These are phyloP conservation scores for Dipteronia sinensis DNA, from an alignment of 345 rosid species.

Conservation along the genomic window DNA sequence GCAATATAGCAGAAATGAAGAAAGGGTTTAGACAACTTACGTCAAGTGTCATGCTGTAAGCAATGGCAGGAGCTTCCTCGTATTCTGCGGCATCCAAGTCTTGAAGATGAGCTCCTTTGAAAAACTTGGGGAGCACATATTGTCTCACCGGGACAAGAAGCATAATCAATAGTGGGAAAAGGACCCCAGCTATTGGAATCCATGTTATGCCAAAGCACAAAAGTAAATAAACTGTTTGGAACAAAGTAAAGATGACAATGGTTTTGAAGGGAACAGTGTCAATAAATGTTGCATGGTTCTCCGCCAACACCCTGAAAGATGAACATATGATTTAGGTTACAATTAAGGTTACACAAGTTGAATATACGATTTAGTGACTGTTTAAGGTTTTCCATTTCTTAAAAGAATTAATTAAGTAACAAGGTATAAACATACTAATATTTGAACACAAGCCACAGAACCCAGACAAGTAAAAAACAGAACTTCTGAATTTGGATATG, in stretches of 20 bases:
- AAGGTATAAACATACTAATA: neutral
- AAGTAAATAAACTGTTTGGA: slow-evolving; percentile 67
- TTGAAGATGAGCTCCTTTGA: slow-evolving; percentile 70
- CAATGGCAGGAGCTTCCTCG: slow-evolving; percentile 69
- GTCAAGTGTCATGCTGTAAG: slow-evolving; percentile 54
- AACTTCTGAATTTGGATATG: neutral
- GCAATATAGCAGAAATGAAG: slow-evolving; percentile 7
- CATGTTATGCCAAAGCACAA: slow-evolving; percentile 75
- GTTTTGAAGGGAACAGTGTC: slow-evolving; percentile 75
- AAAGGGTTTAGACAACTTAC: slow-evolving; percentile 40
- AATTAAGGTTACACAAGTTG: neutral
- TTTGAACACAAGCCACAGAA: neutral
- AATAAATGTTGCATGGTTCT: slow-evolving; percentile 57
- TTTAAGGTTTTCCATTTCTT: neutral
- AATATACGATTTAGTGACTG: neutral
- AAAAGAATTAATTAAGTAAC: neutral
- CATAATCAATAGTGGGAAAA: slow-evolving; percentile 76
- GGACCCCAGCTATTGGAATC: slow-evolving; percentile 81
- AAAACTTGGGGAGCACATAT: slow-evolving; percentile 63
- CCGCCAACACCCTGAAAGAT: slow-evolving; percentile 58
- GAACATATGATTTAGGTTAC: neutral
- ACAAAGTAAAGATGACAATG: slow-evolving; percentile 59
- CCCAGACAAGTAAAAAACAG: neutral
- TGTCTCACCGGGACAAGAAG: slow-evolving; percentile 77
- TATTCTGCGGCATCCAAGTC: slow-evolving; percentile 82